These are phyloP conservation scores for Aspergillus bridgeri DNA, from an alignment of 495 filamentous ascomycete genomes.

Conservation along the genomic window DNA sequence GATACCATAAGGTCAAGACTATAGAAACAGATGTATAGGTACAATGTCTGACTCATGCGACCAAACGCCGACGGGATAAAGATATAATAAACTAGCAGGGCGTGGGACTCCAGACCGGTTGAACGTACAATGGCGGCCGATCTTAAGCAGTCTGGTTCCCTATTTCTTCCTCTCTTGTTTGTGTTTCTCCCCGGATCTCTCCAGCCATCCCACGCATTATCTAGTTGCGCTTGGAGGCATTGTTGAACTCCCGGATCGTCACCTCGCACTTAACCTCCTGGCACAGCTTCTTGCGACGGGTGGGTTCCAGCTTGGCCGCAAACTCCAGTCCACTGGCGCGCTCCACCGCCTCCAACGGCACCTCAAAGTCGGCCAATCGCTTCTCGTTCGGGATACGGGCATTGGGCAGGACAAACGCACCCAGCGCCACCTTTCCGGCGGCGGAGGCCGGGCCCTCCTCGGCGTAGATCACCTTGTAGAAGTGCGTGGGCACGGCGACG, in stretches of 20 bases:
- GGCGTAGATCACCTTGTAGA: slow-evolving; percentile 97
- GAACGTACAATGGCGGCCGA: neutral
- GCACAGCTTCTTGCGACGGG: slow-evolving; percentile 76
- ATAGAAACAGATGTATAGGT: slow-evolving; percentile 10
- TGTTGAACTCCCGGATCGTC: slow-evolving; percentile 72
- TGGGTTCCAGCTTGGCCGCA: slow-evolving; percentile 67
- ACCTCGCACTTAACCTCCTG: slow-evolving; percentile 78
- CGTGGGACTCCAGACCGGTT: neutral
- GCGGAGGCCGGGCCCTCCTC: slow-evolving; percentile 66
- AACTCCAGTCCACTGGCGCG: slow-evolving; percentile 89
- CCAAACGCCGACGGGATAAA: slow-evolving; percentile 1
- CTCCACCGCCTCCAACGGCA: slow-evolving; percentile 89
- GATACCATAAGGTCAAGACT: slow-evolving; percentile 1
- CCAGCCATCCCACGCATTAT: neutral
- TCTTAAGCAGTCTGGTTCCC: neutral
- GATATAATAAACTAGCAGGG: slow-evolving; percentile 1
- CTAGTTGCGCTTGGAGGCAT: slow-evolving; percentile 32
- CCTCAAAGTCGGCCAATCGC: slow-evolving; percentile 84
- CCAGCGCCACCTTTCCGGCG: slow-evolving; percentile 74
- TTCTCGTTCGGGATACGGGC: slow-evolving; percentile 84
- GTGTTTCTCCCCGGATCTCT: neutral
- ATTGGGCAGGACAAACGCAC: slow-evolving; percentile 94
- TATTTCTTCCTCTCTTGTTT: neutral
- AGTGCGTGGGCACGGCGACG: slow-evolving; percentile 94
- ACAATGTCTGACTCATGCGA: slow-evolving; percentile 6